Evolutionary conservation across 495 filamentous ascomycete species (phyloP).

Genomic region (Neurospora sp.): DNA sequence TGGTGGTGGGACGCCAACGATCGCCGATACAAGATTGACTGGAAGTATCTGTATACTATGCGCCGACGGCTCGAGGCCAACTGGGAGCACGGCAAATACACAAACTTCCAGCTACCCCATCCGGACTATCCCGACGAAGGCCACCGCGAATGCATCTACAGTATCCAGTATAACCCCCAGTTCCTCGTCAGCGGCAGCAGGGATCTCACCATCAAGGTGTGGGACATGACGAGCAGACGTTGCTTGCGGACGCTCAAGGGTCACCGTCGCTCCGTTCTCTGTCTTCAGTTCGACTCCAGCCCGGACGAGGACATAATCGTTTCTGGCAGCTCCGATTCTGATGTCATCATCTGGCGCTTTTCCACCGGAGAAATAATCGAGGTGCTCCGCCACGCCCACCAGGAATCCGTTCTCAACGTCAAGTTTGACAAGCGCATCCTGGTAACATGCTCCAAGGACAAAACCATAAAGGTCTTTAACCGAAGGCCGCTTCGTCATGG

Average conservation of each 20-base stretch:
- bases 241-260: slow-evolving; percentile 63
- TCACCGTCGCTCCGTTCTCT: slow-evolving; percentile 81
- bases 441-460: slow-evolving; percentile 95
- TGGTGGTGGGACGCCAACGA: slow-evolving; percentile 34
- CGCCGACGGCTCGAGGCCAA: slow-evolving; percentile 77
- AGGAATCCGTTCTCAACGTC: slow-evolving; percentile 90
- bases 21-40: slow-evolving; percentile 52
- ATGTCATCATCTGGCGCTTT: slow-evolving; percentile 86
- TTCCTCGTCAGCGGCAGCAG: slow-evolving; percentile 91
- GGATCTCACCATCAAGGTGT: slow-evolving; percentile 79
- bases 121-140: slow-evolving; percentile 71
- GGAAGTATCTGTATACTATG: slow-evolving; percentile 85
- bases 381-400: slow-evolving; percentile 62
- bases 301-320: slow-evolving; percentile 85
- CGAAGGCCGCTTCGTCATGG: slow-evolving; percentile 57
- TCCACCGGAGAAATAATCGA: slow-evolving; percentile 76
- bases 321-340: slow-evolving; percentile 83
- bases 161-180: slow-evolving; percentile 73
- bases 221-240: slow-evolving; percentile 76
- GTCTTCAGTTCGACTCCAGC: slow-evolving; percentile 91
- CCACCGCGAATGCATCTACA: slow-evolving; percentile 90
- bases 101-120: slow-evolving; percentile 84
- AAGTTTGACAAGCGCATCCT: slow-evolving; percentile 84
- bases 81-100: slow-evolving; percentile 73
- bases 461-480: slow-evolving; percentile 91